A percentile compares a stretch with the other conserved stretches of the same genome.
These are phyloP conservation scores for Diaporthe eres DNA, from an alignment of 2,329 filamentous ascomycete genomes.

Conservation along the genomic window DNA sequence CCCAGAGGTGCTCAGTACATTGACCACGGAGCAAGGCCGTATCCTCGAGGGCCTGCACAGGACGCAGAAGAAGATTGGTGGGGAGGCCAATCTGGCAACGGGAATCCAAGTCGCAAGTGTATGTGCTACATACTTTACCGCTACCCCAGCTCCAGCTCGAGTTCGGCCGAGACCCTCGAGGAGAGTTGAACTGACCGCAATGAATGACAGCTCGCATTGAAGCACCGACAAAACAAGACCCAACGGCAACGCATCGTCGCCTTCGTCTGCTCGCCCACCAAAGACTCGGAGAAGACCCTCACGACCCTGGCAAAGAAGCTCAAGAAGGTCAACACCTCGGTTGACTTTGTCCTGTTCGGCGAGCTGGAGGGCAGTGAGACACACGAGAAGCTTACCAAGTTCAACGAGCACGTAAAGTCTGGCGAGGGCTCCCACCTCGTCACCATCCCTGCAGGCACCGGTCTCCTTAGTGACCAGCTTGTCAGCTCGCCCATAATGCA, in stretches of 20 bases:
- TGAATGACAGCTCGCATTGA: conserved; percentile 83
- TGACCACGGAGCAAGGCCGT: conserved; percentile 96
- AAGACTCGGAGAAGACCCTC: conserved; percentile 90
- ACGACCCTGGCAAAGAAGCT: conserved; percentile 95
- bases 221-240: conserved; percentile 97
- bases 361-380: conserved; percentile 91
- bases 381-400: conserved; percentile 91
- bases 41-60: conserved; percentile 92
- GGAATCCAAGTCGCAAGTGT: conserved; percentile 96
- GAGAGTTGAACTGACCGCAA: neutral
- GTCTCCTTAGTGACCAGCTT: conserved; percentile 92
- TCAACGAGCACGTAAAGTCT: conserved; percentile 93
- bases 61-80: conserved; percentile 91
- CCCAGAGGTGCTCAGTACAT: conserved; percentile 96
- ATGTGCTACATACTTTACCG: conserved; percentile 55
- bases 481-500: conserved; percentile 91
- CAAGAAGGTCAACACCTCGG: conserved; percentile 96
- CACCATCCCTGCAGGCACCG: conserved; percentile 90
- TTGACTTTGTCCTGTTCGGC: conserved; percentile 96
- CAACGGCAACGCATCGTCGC: conserved; percentile 97
- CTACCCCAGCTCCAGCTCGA: neutral
- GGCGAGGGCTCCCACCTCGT: conserved; percentile 93
- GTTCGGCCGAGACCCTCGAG: conserved; percentile 42
- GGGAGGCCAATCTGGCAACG: conserved; percentile 88
- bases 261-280: conserved; percentile 93